A percentile compares a stretch with the other conserved stretches of the same genome.
phyloP scores from a whole-genome alignment of 2,329 filamentous ascomycete genomes.

The Epichloe coenophiala region DNA sequence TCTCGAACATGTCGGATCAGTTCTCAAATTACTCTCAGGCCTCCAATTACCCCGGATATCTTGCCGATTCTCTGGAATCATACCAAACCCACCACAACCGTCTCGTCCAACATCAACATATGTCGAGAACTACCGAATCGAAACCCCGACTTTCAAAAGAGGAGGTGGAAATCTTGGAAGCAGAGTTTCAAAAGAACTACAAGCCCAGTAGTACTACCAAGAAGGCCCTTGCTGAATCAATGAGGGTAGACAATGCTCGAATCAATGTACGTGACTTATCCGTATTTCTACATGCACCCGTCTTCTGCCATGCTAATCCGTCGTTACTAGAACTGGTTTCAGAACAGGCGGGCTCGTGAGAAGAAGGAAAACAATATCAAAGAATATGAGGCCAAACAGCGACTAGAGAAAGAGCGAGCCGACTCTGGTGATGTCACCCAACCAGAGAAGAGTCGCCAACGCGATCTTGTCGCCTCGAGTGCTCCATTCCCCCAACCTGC shows the following conservation, averaged over 20 bases:
- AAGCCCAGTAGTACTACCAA: constrained; percentile 51
- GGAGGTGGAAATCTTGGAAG: constrained; percentile 45
- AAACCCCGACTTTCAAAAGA: constrained; percentile 44
- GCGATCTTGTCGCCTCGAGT: constrained; percentile 26
- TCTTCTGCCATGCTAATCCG: not conserved
- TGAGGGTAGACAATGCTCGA: constrained; percentile 48
- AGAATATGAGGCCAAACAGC: constrained; percentile 26
- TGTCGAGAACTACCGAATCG: constrained; percentile 30
- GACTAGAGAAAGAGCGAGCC: constrained; percentile 20
- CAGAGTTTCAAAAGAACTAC: constrained; percentile 49
- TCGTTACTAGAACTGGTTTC: constrained; percentile 49
- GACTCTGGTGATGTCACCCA: constrained; percentile 13
- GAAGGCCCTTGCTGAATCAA: constrained; percentile 45
- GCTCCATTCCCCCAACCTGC: constrained; percentile 24
- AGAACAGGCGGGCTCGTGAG: constrained; percentile 50
- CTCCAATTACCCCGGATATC: constrained; percentile 21
- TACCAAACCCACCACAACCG: constrained; percentile 24
- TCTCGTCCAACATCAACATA: constrained; percentile 23
- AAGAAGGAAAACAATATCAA: constrained; percentile 47
- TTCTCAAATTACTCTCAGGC: constrained; percentile 20
- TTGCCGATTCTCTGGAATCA: constrained; percentile 25
- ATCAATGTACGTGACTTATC: constrained; percentile 39
- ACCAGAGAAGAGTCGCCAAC: constrained; percentile 16
- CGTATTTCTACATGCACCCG: not conserved
- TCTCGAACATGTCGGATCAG: constrained; percentile 15